These are phyloP conservation scores for Phytophthora fragariae DNA, from an alignment of 352 stramenopile genomes.

Conservation along the genomic window DNA sequence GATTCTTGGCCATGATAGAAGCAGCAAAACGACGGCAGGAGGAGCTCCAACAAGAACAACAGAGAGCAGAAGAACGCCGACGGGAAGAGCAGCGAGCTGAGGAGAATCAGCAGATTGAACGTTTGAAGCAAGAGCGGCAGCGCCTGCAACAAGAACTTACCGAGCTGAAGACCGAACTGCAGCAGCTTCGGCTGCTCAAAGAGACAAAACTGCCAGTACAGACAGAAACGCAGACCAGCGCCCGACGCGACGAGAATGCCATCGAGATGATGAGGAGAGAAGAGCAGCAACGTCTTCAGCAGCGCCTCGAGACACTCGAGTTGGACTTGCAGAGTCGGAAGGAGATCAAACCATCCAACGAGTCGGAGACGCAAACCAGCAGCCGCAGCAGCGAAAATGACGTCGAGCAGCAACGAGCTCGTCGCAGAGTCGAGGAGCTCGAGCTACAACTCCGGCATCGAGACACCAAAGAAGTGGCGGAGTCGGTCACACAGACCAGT, in stretches of 20 bases:
- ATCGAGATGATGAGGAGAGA: constrained; percentile 20
- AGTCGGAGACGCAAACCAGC: constrained; percentile 34
- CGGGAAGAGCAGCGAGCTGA: constrained; percentile 15
- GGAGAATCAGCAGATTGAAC: constrained; percentile 16
- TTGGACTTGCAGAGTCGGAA: constrained; percentile 9
- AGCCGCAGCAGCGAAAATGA: constrained; percentile 3
- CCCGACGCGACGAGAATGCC: constrained; percentile 12
- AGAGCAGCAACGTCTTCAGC: constrained; percentile 29
- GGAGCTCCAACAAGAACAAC: constrained; percentile 24
- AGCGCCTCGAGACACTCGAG: constrained; percentile 25
- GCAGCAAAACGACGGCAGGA: constrained; percentile 14
- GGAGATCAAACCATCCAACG: background rate
- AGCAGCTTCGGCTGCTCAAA: constrained; percentile 15
- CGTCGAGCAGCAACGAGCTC: constrained; percentile 13
- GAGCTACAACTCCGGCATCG: constrained; percentile 24
- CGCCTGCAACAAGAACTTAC: constrained; percentile 24
- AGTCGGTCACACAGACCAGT: constrained; percentile 34
- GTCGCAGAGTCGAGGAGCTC: constrained; percentile 19
- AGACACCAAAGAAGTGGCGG: constrained; percentile 7
- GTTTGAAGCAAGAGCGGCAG: constrained; percentile 18
- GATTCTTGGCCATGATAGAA: constrained; percentile 15
- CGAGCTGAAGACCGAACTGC: constrained; percentile 19
- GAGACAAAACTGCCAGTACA: constrained; percentile 1
- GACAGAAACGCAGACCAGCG: constrained; percentile 27
- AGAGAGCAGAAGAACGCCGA: constrained; percentile 19